Base-by-base conservation (phyloP, 148 eudicot genomes). In the Camellia granthamiana region DNA sequence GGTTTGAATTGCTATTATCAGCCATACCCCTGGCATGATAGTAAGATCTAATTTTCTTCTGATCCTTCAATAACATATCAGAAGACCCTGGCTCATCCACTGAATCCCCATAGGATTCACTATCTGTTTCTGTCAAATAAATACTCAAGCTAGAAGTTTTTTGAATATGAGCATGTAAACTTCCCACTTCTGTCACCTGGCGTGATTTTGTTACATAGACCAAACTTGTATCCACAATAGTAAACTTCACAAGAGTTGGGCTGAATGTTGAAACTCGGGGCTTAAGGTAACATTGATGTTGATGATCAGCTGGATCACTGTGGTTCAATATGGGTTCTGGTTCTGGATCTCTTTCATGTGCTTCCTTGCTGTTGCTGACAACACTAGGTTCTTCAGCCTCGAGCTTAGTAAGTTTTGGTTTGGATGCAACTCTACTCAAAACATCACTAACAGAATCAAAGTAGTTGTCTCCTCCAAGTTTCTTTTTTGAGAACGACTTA, bases 201-300 rank as follows among this genome's bases (percentile, higher is more conserved):
- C 11, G 78, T 23, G 76, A 74, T 75, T 82, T 76, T 81, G 69
- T 87, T 78, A 68, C 89, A 83, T 68, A 43, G 78, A 84, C 62
- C 78, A 87, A 70, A 71, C 88, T 90, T 44, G 91, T 88, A 77
- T 90, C 93, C 41, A 90, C 86, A 55, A 90, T 76, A 49, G 90
- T 90, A 75, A 85, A 88, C 78, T 78, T 85, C 79, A 73, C 42
- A 44, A 61, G 43, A 75, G 76, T 81, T n/a, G 84, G 72, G 46
- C 72, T 59, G 56, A 61, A 82, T 16, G 81, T 42, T 14, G 88
- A 84, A 75, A 80, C 80, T 59, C 84, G 83, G 21, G 89, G 89
- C 70, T 84, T 86, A 18, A 88, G 89, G 74, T 86, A 88, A 83
- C 86, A 80, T 78, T 42, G 87, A 42, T 80, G 87, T 51, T 78